phyloP scores from a whole-genome alignment of 1,284 basidiomycete species.

The Ceratobasidium papillatum region DNA sequence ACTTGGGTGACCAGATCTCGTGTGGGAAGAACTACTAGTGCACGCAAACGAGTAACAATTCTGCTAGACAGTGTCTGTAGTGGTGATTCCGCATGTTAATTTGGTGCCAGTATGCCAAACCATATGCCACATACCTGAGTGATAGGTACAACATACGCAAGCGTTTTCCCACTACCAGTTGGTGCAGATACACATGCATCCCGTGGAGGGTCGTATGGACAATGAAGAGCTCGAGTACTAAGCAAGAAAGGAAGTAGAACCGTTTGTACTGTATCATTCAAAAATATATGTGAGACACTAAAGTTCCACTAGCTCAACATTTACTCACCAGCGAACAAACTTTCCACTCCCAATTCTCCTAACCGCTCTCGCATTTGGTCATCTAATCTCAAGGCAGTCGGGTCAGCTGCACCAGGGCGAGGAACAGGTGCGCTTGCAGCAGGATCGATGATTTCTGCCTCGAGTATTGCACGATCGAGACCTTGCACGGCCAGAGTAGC shows the following conservation, averaged over 20 bases:
- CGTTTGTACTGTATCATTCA: slow-evolving; percentile 72
- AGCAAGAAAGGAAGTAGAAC: slow-evolving; percentile 82
- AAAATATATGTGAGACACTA: slow-evolving; percentile 5
- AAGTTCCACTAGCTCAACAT: not conserved
- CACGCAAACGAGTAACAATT: slow-evolving; percentile 85
- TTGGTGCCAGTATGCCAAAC: not conserved
- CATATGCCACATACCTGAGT: slow-evolving; percentile 70
- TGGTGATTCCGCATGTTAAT: not conserved
- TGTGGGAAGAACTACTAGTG: slow-evolving; percentile 92
- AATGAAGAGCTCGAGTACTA: slow-evolving; percentile 63
- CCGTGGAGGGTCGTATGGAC: slow-evolving; percentile 72
- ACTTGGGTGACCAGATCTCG: slow-evolving; percentile 96
- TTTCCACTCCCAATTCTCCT: slow-evolving; percentile 76
- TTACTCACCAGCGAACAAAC: slow-evolving; percentile 86
- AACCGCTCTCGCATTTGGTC: slow-evolving; percentile 70
- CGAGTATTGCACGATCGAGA: slow-evolving; percentile 74
- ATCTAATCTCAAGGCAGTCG: slow-evolving; percentile 59
- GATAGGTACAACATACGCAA: slow-evolving; percentile 93
- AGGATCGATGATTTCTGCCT: slow-evolving; percentile 77
- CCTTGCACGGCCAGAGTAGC: slow-evolving; percentile 76
- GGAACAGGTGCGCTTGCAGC: slow-evolving; percentile 60
- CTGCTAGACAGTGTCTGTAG: slow-evolving; percentile 73
- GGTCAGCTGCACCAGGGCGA: slow-evolving; percentile 54
- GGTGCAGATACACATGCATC: slow-evolving; percentile 98
- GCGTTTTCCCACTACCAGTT: slow-evolving; percentile 96